Conservation (phyloP, 2,329 filamentous ascomycete genomes). For the Piedraia hortae region DNA sequence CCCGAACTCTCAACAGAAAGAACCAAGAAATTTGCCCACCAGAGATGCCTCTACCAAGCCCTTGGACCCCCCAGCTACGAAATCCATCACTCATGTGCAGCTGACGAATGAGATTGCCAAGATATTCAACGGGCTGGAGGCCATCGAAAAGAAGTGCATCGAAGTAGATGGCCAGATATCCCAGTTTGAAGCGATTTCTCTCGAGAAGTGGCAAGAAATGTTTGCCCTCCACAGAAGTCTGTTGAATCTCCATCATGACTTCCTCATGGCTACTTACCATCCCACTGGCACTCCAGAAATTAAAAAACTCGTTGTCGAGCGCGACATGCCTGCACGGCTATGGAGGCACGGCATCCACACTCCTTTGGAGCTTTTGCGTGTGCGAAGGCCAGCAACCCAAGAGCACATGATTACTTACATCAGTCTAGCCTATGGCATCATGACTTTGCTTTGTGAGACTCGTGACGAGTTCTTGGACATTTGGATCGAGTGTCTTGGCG, state of each 20-base stretch:
- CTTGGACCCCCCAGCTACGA: too few relatives aligned
- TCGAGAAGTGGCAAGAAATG: slow-evolving; percentile 66
- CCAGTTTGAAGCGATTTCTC: too few relatives aligned
- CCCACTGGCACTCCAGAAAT: slow-evolving; percentile 45
- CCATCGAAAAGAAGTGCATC: slow-evolving; percentile 72
- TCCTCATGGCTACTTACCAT: slow-evolving; percentile 63
- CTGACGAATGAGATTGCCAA: slow-evolving; percentile 56
- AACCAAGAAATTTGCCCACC: too few relatives aligned
- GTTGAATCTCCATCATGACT: slow-evolving; percentile 21
- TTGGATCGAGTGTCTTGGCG: slow-evolving; percentile 82
- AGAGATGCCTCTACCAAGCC: too few relatives aligned
- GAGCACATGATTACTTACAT: slow-evolving; percentile 86
- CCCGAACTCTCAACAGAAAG: too few relatives aligned
- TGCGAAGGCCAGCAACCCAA: slow-evolving; percentile 44
- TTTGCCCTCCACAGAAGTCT: slow-evolving; percentile 53
- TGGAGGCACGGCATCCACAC: slow-evolving; percentile 67
- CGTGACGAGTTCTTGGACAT: slow-evolving; percentile 61
- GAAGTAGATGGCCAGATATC: slow-evolving; percentile 64
- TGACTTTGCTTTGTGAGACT: slow-evolving; percentile 64
- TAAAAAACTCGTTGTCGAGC: slow-evolving; percentile 43
- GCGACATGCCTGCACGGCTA: slow-evolving; percentile 78
- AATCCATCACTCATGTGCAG: slow-evolving; percentile 47
- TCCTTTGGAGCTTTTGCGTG: slow-evolving; percentile 25
- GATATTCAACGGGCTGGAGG: slow-evolving; percentile 57
- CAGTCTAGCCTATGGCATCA: slow-evolving; percentile 69